phyloP scores from a whole-genome alignment of 306 rosid species.

The Datisca glomerata region DNA sequence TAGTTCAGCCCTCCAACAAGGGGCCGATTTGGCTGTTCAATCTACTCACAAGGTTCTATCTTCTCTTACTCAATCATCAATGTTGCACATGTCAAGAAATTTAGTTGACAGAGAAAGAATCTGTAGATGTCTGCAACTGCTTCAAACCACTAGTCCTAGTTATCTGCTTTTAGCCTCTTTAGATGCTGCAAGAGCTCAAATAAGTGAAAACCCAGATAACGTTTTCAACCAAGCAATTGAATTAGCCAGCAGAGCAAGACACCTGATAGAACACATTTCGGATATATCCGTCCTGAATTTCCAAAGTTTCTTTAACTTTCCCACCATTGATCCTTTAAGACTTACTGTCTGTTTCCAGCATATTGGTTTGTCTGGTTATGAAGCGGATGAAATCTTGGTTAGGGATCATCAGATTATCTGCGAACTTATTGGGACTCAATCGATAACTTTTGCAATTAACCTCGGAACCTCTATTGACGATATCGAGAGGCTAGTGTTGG shows the following conservation, averaged over 20 bases:
- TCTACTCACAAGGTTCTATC: slow-evolving; percentile 78
- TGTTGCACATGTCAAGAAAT: slow-evolving; percentile 67
- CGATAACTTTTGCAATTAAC: slow-evolving; percentile 52
- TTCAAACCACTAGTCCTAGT: slow-evolving; percentile 86
- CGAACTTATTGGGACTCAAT: slow-evolving; percentile 63
- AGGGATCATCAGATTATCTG: slow-evolving; percentile 47
- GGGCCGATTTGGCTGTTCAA: slow-evolving; percentile 62
- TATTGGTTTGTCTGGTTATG: slow-evolving; percentile 68
- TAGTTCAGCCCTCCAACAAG: slow-evolving; percentile 63
- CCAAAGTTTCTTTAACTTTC: slow-evolving; percentile 33
- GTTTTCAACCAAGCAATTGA: slow-evolving; percentile 38
- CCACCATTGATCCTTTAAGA: slow-evolving; percentile 53
- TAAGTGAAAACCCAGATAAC: slow-evolving; percentile 42
- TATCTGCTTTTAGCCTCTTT: slow-evolving; percentile 79
- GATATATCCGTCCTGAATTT: slow-evolving; percentile 50
- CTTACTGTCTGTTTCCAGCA: slow-evolving; percentile 64
- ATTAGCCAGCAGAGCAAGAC: slow-evolving; percentile 42
- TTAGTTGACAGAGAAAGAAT: slow-evolving; percentile 45
- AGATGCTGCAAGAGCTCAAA: slow-evolving; percentile 86
- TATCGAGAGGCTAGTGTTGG: slow-evolving; percentile 46
- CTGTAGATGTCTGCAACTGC: slow-evolving; percentile 63
- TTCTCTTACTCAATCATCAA: slow-evolving; percentile 82
- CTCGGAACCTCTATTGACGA: slow-evolving; percentile 61
- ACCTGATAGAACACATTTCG: slow-evolving; percentile 23
- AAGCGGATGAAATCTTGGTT: slow-evolving; percentile 55